Conservation (phyloP, 495 filamentous ascomycete genomes). For the Aspergillus saccharolyticus region DNA sequence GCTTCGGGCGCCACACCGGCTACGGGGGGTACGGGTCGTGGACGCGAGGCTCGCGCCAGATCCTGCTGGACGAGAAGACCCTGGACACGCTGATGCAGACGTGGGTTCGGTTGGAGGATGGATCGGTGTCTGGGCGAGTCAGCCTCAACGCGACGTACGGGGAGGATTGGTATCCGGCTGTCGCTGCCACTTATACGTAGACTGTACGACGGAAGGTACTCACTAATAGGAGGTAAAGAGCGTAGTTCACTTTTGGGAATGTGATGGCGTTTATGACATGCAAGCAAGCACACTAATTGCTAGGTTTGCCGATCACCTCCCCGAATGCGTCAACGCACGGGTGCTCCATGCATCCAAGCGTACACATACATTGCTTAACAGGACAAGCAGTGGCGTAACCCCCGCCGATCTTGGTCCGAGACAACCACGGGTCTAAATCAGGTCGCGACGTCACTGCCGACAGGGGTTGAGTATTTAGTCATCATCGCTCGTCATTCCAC, state of each 20-base stretch:
- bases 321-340: background rate
- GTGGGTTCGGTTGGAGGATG: constrained; percentile 18
- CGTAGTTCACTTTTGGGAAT: too few relatives aligned
- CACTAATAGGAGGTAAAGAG: too few relatives aligned
- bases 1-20: constrained; percentile 61
- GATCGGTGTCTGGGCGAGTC: constrained; percentile 40
- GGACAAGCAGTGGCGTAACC: too few relatives aligned
- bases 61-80: constrained; percentile 42
- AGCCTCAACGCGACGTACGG: constrained; percentile 66
- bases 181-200: background rate
- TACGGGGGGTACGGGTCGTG: constrained; percentile 67
- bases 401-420: background rate
- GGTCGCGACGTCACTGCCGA: background rate
- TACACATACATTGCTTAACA: too few relatives aligned
- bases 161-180: constrained; percentile 31
- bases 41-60: constrained; percentile 55
- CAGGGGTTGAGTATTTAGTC: background rate
- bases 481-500: background rate
- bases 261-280: too few relatives aligned
- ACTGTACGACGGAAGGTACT: background rate
- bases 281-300: too few relatives aligned
- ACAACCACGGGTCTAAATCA: too few relatives aligned
- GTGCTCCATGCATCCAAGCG: background rate
- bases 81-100: constrained; percentile 26
- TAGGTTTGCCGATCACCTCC: background rate